These are phyloP conservation scores for Myxozyma nipponensis DNA, from an alignment of 805 yeast species.

Conservation along the genomic window DNA sequence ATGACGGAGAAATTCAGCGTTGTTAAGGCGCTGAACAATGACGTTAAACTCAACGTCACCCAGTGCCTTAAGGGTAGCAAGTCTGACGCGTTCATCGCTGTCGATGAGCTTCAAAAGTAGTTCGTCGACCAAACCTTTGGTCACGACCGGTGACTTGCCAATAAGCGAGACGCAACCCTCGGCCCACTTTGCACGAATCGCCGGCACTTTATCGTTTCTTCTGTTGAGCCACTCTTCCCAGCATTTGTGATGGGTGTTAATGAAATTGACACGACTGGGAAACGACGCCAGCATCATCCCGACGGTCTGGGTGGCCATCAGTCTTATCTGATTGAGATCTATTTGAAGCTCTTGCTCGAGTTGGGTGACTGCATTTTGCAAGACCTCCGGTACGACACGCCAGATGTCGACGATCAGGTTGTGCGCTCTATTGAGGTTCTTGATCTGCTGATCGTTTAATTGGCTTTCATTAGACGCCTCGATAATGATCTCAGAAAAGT, in stretches of 20 bases:
- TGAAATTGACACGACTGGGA: slow-evolving; percentile 55
- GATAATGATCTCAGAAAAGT: slow-evolving; percentile 70
- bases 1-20: slow-evolving; percentile 48
- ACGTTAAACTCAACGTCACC: slow-evolving; percentile 42
- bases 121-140: slow-evolving; percentile 52
- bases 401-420: slow-evolving; percentile 62
- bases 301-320: slow-evolving; percentile 67
- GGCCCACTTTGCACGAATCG: slow-evolving; percentile 68
- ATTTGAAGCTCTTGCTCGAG: slow-evolving; percentile 68
- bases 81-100: slow-evolving; percentile 68
- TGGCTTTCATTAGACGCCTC: slow-evolving; percentile 38
- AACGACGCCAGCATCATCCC: slow-evolving; percentile 56
- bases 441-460: slow-evolving; percentile 33
- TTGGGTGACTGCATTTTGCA: slow-evolving; percentile 70
- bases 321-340: slow-evolving; percentile 62
- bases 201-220: slow-evolving; percentile 60
- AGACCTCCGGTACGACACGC: slow-evolving; percentile 70
- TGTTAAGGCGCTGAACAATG: slow-evolving; percentile 49
- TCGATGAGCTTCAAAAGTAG: slow-evolving; percentile 68
- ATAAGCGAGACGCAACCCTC: slow-evolving; percentile 52
- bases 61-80: slow-evolving; percentile 53
- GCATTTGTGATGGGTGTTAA: slow-evolving; percentile 45
- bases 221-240: slow-evolving; percentile 74
- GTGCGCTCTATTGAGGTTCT: slow-evolving; percentile 58
- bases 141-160: slow-evolving; percentile 42